Conservation (phyloP, 129 eudicot genomes). For the Flaveria trinervia region DNA sequence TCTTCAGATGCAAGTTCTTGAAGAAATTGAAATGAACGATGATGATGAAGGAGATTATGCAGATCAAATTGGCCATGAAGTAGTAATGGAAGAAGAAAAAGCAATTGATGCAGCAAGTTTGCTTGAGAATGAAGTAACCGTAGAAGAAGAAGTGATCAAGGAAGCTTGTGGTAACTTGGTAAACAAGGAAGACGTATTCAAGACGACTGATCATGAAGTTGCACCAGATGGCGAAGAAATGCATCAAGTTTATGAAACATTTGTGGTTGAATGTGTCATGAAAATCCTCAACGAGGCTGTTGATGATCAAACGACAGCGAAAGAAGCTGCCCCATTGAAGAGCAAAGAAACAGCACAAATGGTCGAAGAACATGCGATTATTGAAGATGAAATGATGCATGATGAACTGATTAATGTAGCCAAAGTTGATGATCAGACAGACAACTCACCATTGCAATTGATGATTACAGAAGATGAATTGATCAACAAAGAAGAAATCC, state of each 20-base stretch:
- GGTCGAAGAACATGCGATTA: no score
- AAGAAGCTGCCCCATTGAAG: conserved; percentile 6
- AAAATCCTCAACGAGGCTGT: not conserved
- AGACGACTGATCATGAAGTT: conserved; percentile 9
- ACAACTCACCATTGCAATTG: conserved; percentile 1
- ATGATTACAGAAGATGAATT: conserved; percentile 10
- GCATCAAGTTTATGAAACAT: conserved; percentile 1
- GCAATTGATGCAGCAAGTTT: conserved; percentile 6
- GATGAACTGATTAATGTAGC: not conserved
- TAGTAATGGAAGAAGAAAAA: conserved; percentile 1
- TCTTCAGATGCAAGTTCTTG: conserved; percentile 6
- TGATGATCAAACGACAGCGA: conserved; percentile 3
- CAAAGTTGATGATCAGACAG: conserved; percentile 22
- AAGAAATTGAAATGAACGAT: conserved; percentile 2
- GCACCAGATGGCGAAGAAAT: not conserved
- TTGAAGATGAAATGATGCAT: no score
- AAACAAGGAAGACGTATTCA: not conserved
- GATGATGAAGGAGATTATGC: not conserved
- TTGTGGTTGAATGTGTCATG: not conserved
- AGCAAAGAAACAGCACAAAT: not conserved
- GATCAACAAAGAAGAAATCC: conserved; percentile 12
- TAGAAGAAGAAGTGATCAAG: conserved; percentile 10
- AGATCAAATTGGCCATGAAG: conserved; percentile 11
- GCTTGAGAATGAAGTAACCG: not conserved
- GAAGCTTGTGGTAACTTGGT: not conserved